These are phyloP conservation scores for Trichocladium uniseriatum DNA, from an alignment of 495 filamentous ascomycete genomes.

Conservation along the genomic window DNA sequence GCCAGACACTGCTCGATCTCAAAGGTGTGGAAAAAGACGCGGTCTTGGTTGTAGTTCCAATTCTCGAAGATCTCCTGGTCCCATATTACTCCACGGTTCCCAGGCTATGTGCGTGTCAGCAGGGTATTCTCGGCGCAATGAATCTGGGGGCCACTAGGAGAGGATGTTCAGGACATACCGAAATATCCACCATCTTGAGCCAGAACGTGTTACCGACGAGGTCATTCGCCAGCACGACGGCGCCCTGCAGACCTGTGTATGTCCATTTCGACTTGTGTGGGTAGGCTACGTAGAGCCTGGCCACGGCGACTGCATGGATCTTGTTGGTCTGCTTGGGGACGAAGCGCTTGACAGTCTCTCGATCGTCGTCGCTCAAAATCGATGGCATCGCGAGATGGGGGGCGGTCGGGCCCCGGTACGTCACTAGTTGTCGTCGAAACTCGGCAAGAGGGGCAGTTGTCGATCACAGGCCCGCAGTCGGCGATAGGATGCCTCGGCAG, in stretches of 20 bases:
- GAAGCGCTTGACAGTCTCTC: conserved; percentile 81
- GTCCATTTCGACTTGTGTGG: conserved; percentile 82
- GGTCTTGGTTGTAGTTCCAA: conserved; percentile 90
- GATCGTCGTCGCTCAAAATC: conserved; percentile 82
- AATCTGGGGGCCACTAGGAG: too few species aligned
- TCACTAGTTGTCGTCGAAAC: neutral
- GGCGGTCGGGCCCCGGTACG: neutral
- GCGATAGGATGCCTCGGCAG: neutral
- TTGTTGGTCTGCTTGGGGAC: conserved; percentile 92
- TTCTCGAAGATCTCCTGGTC: conserved; percentile 95
- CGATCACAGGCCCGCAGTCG: neutral
- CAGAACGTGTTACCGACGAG: conserved; percentile 91
- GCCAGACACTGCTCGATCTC: conserved; percentile 87
- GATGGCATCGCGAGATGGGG: conserved; percentile 59
- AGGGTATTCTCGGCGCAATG: neutral
- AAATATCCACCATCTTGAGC: conserved; percentile 94
- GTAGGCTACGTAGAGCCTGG: conserved; percentile 87
- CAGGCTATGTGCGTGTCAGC: conserved; percentile 44
- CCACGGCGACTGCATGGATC: conserved; percentile 88
- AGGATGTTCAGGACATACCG: conserved; percentile 47
- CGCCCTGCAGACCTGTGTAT: conserved; percentile 88
- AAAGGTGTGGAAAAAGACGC: conserved; percentile 94
- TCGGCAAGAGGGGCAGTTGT: neutral
- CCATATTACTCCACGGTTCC: conserved; percentile 87
- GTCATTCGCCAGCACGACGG: conserved; percentile 88